Evolutionary conservation across 1,284 basidiomycete species (phyloP), one percentile per base, ranked within the genome.

Genomic region (Moesziomyces sp.): DNA sequence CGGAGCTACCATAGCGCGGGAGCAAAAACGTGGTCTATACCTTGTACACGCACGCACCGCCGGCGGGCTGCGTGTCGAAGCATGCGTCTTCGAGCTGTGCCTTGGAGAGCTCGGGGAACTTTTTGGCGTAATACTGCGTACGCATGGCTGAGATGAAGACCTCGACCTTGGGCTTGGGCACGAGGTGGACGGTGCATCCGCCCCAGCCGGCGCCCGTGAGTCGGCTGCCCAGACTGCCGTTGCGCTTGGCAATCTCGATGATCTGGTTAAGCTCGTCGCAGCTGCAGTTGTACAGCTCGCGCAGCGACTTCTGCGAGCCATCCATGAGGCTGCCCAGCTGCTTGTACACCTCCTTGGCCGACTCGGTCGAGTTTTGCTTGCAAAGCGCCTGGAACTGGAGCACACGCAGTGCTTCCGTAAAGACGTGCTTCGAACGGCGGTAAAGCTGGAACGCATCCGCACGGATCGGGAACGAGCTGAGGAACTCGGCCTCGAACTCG

Each of bases 161-260:
- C 38, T 67, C 46, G 1, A 81, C 66, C n/a, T 76, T 68, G 21
- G 60, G 59, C 23, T 76, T 69, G n/a, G 78, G 77, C 3, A 84
- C 80, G 28, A 84, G 62, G 28, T 77, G 74, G 11, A 84, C 81
- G 13, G 81, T 79, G 44, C 76, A 81, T 2, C 82, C 82, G 21
- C 82, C 82, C 82, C 82, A 84, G 3, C 82, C 82, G 0, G 82
- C 82, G 10, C 82, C 81, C 0, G 80, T 82, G 30, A 81, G 48
- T 3, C 82, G 69, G 21, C 76, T 71, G 16, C 81, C 82, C 23
- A 82, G 45, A 16, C 80, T 66, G 9, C 82, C 82, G 54, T 76
- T 72, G 28, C 55, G 23, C 42, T 78, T 73, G 4, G 80, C 81
- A n/a, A 83, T 77, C 8, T 62, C 60, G 40, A 79, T 64, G 13